Evolutionary conservation across 2,329 filamentous ascomycete species (phyloP), one percentile per base, ranked within the genome.

Genomic region (Colletotrichum australisinense): DNA sequence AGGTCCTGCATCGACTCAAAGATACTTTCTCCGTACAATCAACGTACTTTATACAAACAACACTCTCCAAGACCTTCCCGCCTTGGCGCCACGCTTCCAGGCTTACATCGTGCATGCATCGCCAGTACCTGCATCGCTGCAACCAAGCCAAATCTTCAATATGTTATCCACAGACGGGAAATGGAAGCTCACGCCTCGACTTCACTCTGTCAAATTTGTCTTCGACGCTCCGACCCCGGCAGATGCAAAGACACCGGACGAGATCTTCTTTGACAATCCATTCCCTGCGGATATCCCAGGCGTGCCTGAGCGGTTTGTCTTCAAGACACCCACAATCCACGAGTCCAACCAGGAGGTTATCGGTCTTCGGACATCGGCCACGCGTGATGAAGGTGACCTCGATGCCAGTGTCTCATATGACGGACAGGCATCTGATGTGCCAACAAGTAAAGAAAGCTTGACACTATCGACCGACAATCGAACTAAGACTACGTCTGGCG

Each of bases 141-240:
- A 12, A 38, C 14, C n/a, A 38, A 24, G 22, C 14, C 30, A 32
- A 14, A 4, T 35, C 11, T 11, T 9, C 8, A 55, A 67, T n/a
- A 70, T 66, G 67, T 30, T 38, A 8, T 70, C 63, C 2, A 53
- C 35, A 30, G 53, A 70, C 30, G 53, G 62, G 19, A 70, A 30
- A 53, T 59, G 53, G 63, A 67, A 66, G 64, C 49, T 63, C 12
- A 49, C 35, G 9, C 69, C 69, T 2, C 24, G 69, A 56, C 64
- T 72, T 30, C 69, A 72, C 14, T 72, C 69, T 22, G 69, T 72
- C n/a, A 72, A 72, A 9, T 72, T 72, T 24, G 64, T 72, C 11
- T 72, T 72, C 5, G 69, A 72, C 19, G 9, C 49, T 1, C 56
- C 46, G 14, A 38, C 49, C 28, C 56, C 32, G 19, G 30, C 56